Conservation (phyloP, 176 grass and related monocot species). For the Metroxylon sagu region DNA sequence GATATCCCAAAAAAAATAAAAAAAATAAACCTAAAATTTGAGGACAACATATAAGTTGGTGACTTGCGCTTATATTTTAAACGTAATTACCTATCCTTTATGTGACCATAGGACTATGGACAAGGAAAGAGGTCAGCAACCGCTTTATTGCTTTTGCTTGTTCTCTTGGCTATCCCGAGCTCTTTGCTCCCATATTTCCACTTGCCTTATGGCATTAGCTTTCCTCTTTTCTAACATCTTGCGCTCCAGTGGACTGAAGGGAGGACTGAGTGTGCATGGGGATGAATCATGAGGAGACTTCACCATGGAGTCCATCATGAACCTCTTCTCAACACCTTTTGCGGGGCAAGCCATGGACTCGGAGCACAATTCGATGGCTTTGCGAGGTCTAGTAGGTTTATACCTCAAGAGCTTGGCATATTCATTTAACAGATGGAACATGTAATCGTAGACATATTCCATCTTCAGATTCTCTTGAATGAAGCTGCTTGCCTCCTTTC, state of each 20-base stretch:
- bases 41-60: too few species aligned
- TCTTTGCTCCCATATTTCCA: slow-evolving; percentile 7
- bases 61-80: too few species aligned
- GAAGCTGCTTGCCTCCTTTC: slow-evolving; percentile 36
- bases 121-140: too few species aligned
- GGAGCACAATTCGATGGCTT: slow-evolving; percentile 48
- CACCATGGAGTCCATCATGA: slow-evolving; percentile 76
- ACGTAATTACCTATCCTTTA: too few species aligned
- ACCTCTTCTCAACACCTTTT: neutral
- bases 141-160: too few species aligned
- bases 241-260: slow-evolving; percentile 32
- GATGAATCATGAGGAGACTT: slow-evolving; percentile 28
- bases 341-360: slow-evolving; percentile 54
- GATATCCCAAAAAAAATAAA: too few species aligned
- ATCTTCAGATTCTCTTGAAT: slow-evolving; percentile 43
- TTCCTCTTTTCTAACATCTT: slow-evolving; percentile 12
- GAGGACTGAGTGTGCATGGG: slow-evolving; percentile 48
- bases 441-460: slow-evolving; percentile 90
- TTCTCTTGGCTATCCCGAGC: too few species aligned
- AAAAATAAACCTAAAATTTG: too few species aligned
- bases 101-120: too few species aligned
- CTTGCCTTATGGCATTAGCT: slow-evolving; percentile 5
- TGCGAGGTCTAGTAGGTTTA: slow-evolving; percentile 60
- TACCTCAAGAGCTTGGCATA: slow-evolving; percentile 64
- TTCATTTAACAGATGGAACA: slow-evolving; percentile 63